Percentiles rank a stretch among this genome's conserved stretches.
Conservation (phyloP, 2,329 filamentous ascomycete genomes). For the Fusarium metavorans region DNA sequence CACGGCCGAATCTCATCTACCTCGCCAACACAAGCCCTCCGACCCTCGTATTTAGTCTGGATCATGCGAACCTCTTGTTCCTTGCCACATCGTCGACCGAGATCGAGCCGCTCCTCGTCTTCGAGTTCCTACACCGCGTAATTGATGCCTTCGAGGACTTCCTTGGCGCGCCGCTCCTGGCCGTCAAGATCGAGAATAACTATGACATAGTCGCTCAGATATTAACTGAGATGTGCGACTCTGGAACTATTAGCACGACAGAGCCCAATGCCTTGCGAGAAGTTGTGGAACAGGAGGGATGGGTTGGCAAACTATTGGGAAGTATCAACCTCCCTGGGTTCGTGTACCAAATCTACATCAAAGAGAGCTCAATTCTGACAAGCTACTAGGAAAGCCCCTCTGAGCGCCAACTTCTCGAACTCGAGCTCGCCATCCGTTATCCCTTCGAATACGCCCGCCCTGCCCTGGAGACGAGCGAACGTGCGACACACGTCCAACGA, state of each 20-base stretch:
- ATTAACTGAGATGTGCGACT: conserved; percentile 96
- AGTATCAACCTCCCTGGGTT: conserved; percentile 87
- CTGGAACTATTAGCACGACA: conserved; percentile 87
- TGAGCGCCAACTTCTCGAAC: conserved; percentile 54
- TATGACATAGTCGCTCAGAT: conserved; percentile 96
- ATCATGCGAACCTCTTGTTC: conserved; percentile 89
- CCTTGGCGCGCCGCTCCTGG: conserved; percentile 85
- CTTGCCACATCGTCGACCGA: conserved; percentile 87
- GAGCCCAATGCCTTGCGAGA: conserved; percentile 94
- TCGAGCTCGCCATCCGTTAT: conserved; percentile 55
- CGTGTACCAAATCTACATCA: conserved; percentile 20
- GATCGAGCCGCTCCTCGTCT: conserved; percentile 86
- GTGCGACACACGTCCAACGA: conserved; percentile 98
- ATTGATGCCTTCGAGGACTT: conserved; percentile 96
- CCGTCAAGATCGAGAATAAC: conserved; percentile 86
- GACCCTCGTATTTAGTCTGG: conserved; percentile 87
- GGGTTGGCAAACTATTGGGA: conserved; percentile 88
- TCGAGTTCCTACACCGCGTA: conserved; percentile 94
- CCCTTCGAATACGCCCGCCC: conserved; percentile 62
- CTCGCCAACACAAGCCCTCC: conserved; percentile 84
- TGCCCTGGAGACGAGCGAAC: conserved; percentile 92
- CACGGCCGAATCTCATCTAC: conserved; percentile 88
- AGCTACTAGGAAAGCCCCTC: conserved; percentile 54
- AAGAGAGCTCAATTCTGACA: conserved; percentile 18
- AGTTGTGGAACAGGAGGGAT: conserved; percentile 89